phyloP scores from a whole-genome alignment of 352 stramenopile species.

The Lagenidium sp. region DNA sequence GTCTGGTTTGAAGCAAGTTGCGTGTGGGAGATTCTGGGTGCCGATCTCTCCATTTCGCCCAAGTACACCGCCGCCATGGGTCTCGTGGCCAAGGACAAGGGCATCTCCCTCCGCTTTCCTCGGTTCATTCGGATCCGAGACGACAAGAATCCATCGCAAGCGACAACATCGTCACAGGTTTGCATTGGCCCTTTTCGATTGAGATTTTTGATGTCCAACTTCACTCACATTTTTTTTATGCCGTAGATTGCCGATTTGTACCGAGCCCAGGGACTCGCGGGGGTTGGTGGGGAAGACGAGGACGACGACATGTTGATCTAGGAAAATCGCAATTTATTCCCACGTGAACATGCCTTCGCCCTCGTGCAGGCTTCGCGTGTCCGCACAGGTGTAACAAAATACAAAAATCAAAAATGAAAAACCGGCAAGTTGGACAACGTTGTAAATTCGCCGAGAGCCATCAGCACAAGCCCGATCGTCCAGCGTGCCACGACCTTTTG shows the following conservation, averaged over 20 bases:
- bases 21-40: conserved; percentile 98
- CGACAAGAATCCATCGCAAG: conserved; percentile 96
- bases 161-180: conserved; percentile 95
- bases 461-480: no score
- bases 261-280: conserved; percentile 63
- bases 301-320: conserved; percentile 80
- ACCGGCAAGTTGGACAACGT: no score
- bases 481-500: no score
- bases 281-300: conserved; percentile 43
- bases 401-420: no score
- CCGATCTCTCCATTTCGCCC: conserved; percentile 97
- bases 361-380: no score
- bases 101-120: conserved; percentile 98
- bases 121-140: conserved; percentile 96
- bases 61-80: conserved; percentile 96
- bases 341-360: no score
- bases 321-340: neutral
- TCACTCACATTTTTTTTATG: conserved; percentile 4
- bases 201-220: neutral
- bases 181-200: neutral
- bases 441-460: no score
- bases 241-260: conserved; percentile 79
- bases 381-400: no score
- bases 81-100: conserved; percentile 85
- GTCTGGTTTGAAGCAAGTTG: conserved; percentile 95